phyloP scores from a whole-genome alignment of 768 basidiomycete species.

The Hygrophorus pudorinus region DNA sequence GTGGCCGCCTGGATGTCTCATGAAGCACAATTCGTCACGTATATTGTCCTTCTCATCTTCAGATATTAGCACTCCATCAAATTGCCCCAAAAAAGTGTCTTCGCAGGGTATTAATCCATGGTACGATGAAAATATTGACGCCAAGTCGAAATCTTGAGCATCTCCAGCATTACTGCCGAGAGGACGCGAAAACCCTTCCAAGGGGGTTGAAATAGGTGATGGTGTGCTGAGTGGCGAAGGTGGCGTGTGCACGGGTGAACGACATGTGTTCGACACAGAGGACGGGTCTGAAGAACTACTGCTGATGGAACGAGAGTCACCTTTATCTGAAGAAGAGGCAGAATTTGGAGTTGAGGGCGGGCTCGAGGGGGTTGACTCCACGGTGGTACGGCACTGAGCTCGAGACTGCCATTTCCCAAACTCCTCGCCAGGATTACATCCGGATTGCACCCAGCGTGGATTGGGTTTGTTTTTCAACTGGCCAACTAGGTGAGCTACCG shows the following conservation, averaged over 20 bases:
- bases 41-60: slow-evolving; percentile 8
- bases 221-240: slow-evolving; percentile 27
- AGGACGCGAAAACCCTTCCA: slow-evolving; percentile 30
- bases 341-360: slow-evolving; percentile 22
- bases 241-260: slow-evolving; percentile 21
- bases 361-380: slow-evolving; percentile 15
- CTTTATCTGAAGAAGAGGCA: slow-evolving; percentile 20
- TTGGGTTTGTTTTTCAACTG: slow-evolving; percentile 69
- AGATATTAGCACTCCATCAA: not conserved
- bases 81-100: slow-evolving; percentile 12
- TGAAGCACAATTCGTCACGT: slow-evolving; percentile 17
- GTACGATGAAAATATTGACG: slow-evolving; percentile 31
- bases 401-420: slow-evolving; percentile 19
- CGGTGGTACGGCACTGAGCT: not conserved
- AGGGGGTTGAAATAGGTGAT: slow-evolving; percentile 34
- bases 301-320: slow-evolving; percentile 12
- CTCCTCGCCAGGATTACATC: slow-evolving; percentile 24
- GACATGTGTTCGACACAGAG: slow-evolving; percentile 7
- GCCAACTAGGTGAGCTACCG: slow-evolving; percentile 20
- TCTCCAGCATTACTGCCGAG: slow-evolving; percentile 19
- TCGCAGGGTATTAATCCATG: slow-evolving; percentile 19
- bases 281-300: slow-evolving; percentile 10
- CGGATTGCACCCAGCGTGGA: slow-evolving; percentile 50
- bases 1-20: slow-evolving; percentile 25
- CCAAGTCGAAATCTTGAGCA: slow-evolving; percentile 29